Percentiles rank a stretch among this genome's conserved stretches.
These are phyloP conservation scores for Candida germanica DNA, from an alignment of 805 yeast genomes.

Conservation along the genomic window DNA sequence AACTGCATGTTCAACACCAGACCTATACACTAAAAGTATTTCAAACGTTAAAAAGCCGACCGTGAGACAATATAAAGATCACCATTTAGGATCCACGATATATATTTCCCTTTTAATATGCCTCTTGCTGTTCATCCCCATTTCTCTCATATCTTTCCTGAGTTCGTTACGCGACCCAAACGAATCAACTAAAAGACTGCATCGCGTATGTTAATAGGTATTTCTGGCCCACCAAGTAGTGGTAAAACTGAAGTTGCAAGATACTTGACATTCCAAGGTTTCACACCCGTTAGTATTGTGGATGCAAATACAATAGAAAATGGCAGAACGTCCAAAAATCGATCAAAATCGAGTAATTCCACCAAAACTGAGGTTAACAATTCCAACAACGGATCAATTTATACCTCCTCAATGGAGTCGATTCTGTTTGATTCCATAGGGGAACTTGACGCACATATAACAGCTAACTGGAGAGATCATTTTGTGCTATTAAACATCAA, in stretches of 20 bases:
- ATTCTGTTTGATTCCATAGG: slow-evolving; percentile 35
- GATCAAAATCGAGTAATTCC: background rate
- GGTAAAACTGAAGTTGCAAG: slow-evolving; percentile 65
- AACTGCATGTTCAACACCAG: too few species aligned
- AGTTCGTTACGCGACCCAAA: too few species aligned
- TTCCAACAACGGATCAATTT: background rate
- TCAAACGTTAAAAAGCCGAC: too few species aligned
- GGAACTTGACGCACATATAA: slow-evolving; percentile 57
- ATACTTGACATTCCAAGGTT: slow-evolving; percentile 55
- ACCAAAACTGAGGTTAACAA: background rate
- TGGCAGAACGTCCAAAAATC: too few species aligned
- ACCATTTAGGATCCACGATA: too few species aligned
- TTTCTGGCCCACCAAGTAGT: slow-evolving; percentile 66
- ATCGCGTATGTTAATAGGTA: slow-evolving; percentile 61
- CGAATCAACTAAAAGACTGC: background rate
- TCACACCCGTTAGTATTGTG: slow-evolving; percentile 26
- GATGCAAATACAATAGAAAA: background rate
- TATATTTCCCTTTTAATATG: too few species aligned
- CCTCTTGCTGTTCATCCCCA: too few species aligned
- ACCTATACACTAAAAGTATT: too few species aligned
- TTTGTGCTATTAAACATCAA: slow-evolving; percentile 56
- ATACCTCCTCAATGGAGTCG: slow-evolving; percentile 9
- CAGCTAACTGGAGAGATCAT: slow-evolving; percentile 61
- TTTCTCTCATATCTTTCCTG: too few species aligned
- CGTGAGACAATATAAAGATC: too few species aligned